Percentiles rank a stretch among this genome's conserved stretches.
These are phyloP conservation scores for Dentiscutata heterogama DNA, from an alignment of 371 early-diverging fungal genomes.

Conservation along the genomic window DNA sequence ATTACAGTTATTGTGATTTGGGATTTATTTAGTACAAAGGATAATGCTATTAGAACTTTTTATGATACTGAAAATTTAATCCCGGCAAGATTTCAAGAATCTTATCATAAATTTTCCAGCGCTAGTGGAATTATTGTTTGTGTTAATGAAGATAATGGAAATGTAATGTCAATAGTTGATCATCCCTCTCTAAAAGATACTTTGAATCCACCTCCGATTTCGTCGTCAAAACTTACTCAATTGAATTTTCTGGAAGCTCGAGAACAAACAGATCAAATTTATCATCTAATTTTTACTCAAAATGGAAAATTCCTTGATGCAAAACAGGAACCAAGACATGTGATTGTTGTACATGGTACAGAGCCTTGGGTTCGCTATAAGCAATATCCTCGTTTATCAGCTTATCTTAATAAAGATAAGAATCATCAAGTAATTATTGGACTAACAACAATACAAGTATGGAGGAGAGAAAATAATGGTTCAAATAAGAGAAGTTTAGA, in stretches of 20 bases:
- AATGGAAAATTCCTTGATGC: constrained; percentile 10
- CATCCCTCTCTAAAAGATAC: not conserved
- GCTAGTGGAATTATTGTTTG: not conserved
- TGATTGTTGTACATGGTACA: not conserved
- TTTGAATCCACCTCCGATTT: not conserved
- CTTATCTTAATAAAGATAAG: constrained; percentile 12
- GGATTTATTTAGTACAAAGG: constrained; percentile 29
- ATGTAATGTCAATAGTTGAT: not conserved
- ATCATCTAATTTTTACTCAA: constrained; percentile 15
- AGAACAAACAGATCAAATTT: not conserved
- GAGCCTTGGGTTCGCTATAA: constrained; percentile 18
- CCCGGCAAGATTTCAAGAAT: not conserved
- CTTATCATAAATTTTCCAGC: not conserved
- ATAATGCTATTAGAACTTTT: not conserved
- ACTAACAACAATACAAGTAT: constrained; percentile 14
- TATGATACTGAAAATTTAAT: constrained; percentile 4
- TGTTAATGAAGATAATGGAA: not conserved
- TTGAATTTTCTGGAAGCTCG: not conserved
- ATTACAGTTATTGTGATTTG: not conserved
- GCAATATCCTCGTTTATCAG: constrained; percentile 6
- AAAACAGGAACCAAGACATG: not conserved
- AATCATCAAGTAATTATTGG: constrained; percentile 2
- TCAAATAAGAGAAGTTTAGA: not conserved
- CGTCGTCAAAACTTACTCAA: not conserved
- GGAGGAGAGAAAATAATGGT: not conserved